phyloP scores from a whole-genome alignment of 75 land plant species.

The Pinus tabuliformis region DNA sequence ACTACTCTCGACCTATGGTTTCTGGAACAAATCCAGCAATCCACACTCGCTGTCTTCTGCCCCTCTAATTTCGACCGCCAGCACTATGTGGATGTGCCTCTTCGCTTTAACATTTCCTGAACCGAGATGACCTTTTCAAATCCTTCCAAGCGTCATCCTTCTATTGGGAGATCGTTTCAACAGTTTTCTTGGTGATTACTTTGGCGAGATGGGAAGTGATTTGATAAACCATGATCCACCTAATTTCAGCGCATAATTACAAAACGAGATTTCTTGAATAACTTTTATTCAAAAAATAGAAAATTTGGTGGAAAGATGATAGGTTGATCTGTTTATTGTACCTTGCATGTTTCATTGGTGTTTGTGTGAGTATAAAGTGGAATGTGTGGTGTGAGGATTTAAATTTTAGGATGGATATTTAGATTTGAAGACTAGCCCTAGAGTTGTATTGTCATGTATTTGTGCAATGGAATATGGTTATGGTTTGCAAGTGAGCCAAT shows the following conservation, averaged over 20 bases:
- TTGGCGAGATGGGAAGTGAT: conserved; percentile 63
- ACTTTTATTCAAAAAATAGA: no score
- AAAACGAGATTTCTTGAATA: no score
- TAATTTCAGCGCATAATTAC: conserved; percentile 32
- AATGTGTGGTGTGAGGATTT: no score
- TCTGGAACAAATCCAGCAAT: conserved; percentile 52
- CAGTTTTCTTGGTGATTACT: conserved; percentile 42
- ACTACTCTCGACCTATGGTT: conserved; percentile 10
- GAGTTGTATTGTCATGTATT: no score
- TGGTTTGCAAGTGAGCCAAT: no score
- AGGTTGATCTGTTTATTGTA: no score
- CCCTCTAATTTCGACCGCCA: conserved; percentile 57
- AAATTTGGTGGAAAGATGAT: no score
- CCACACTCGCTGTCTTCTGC: conserved; percentile 50
- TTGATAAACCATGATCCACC: conserved; percentile 32
- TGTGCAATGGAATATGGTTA: no score
- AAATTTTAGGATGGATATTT: no score
- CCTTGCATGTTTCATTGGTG: no score
- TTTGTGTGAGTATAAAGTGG: no score
- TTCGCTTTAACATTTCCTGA: conserved; percentile 42
- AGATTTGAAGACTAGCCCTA: no score
- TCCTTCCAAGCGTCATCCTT: neutral
- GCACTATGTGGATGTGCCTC: conserved; percentile 19
- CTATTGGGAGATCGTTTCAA: conserved; percentile 10
- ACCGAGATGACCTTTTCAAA: conserved; percentile 36